These are phyloP conservation scores for Lipomyces mesembrius DNA, from an alignment of 805 yeast genomes.

Conservation along the genomic window DNA sequence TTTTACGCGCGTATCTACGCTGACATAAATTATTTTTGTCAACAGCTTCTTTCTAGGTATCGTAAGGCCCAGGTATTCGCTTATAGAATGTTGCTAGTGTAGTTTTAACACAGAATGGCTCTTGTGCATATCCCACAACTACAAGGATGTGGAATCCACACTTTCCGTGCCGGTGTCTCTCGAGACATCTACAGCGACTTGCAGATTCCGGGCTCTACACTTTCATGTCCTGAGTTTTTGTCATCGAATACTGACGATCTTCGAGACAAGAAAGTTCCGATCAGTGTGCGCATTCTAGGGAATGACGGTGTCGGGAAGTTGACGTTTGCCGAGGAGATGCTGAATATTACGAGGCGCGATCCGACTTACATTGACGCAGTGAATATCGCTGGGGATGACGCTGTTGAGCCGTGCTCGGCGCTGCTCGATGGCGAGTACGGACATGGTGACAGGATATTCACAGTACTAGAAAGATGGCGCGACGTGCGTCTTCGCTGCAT, in stretches of 20 bases:
- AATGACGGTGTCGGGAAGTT: slow-evolving; percentile 13
- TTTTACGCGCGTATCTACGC: too few species aligned
- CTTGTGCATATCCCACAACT: not conserved
- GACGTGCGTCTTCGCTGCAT: not conserved
- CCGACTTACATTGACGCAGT: not conserved
- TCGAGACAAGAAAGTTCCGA: slow-evolving; percentile 7
- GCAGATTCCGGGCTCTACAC: not conserved
- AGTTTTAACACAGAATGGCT: not conserved
- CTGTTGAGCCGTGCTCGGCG: slow-evolving; percentile 10
- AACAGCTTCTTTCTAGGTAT: too few species aligned
- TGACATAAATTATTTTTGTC: too few species aligned
- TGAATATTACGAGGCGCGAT: not conserved
- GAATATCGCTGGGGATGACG: slow-evolving; percentile 1
- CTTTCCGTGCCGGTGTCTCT: not conserved
- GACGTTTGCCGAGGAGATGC: slow-evolving; percentile 12
- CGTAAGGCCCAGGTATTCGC: not conserved
- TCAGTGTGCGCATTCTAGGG: slow-evolving; percentile 11
- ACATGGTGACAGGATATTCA: slow-evolving; percentile 12
- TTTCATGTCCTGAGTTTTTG: not conserved
- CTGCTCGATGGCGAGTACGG: slow-evolving; percentile 1
- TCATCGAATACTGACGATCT: slow-evolving; percentile 1
- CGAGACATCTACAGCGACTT: not conserved
- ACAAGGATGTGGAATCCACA: too few species aligned
- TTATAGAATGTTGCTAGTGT: not conserved
- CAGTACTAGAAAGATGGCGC: slow-evolving; percentile 4